Evolutionary conservation across 2,329 filamentous ascomycete species (phyloP).

Genomic region (Pestalotiopsis sp.): DNA sequence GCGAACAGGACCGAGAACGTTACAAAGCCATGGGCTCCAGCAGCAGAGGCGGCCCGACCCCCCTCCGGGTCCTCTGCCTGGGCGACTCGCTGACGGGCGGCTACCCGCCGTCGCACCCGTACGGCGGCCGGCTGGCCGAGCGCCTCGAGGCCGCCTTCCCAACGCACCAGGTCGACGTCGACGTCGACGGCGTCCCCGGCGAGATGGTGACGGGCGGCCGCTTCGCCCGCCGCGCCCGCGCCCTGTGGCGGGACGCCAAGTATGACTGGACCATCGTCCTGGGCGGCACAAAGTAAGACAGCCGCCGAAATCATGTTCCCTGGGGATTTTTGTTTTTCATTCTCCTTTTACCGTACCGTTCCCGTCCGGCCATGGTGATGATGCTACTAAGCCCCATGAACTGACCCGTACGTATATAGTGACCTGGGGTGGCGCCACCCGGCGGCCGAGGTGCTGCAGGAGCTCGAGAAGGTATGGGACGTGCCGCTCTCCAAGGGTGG

Average conservation of each 20-base stretch:
- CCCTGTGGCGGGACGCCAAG: conserved; percentile 22
- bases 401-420: conserved; percentile 26
- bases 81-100: conserved; percentile 66
- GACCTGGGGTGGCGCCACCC: conserved; percentile 49
- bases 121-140: conserved; percentile 49
- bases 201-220: conserved; percentile 44
- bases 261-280: conserved; percentile 66
- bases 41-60: neutral
- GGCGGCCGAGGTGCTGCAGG: conserved; percentile 46
- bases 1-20: neutral
- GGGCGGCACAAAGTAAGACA: conserved; percentile 62
- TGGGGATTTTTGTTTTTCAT: neutral
- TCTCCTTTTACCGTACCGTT: neutral
- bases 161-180: conserved; percentile 38
- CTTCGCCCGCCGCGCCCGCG: conserved; percentile 32
- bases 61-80: conserved; percentile 61
- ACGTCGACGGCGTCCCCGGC: conserved; percentile 52
- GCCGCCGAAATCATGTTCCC: neutral
- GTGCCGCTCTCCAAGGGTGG: conserved; percentile 48
- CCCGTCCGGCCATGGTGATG: neutral
- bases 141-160: conserved; percentile 49
- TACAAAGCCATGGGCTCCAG: neutral
- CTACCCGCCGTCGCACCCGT: conserved; percentile 53
- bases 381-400: neutral
- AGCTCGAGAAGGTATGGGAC: conserved; percentile 52